A percentile compares a stretch with the other conserved stretches of the same genome.
Conservation (phyloP, 2,329 filamentous ascomycete species). For the Claviceps purpurea region DNA sequence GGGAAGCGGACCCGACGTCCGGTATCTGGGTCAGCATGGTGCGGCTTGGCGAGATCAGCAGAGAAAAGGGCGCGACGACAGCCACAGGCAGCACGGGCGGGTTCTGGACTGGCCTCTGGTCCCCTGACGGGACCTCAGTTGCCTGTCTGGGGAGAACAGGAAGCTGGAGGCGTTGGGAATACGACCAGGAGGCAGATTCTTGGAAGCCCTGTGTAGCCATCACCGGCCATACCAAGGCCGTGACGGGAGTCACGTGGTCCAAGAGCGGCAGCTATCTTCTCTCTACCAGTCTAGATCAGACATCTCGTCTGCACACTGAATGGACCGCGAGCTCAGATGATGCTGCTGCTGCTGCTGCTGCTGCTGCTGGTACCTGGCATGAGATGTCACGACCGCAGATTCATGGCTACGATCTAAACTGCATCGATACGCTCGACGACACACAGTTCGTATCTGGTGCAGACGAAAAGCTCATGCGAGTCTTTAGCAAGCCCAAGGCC, state of each 20-base stretch:
- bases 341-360: background rate
- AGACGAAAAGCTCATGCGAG: constrained; percentile 93
- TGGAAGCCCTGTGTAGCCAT: constrained; percentile 71
- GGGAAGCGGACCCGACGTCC: constrained; percentile 71
- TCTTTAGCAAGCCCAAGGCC: constrained; percentile 79
- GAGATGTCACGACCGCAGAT: constrained; percentile 94
- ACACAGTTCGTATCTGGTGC: constrained; percentile 84
- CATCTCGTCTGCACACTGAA: constrained; percentile 70
- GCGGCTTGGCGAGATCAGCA: constrained; percentile 82
- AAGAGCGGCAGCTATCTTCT: constrained; percentile 70
- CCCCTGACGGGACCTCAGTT: constrained; percentile 59
- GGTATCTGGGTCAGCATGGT: constrained; percentile 85
- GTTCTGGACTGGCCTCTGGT: constrained; percentile 94
- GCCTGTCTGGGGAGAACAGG: constrained; percentile 81
- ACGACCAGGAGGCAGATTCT: constrained; percentile 42
- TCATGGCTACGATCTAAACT: constrained; percentile 96
- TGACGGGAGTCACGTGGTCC: constrained; percentile 76
- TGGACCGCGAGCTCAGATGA: constrained; percentile 46
- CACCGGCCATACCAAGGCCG: constrained; percentile 70
- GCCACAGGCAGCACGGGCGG: constrained; percentile 92
- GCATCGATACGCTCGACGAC: constrained; percentile 61
- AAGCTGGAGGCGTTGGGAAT: constrained; percentile 80
- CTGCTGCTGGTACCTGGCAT: constrained; percentile 56
- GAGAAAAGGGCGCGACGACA: constrained; percentile 89
- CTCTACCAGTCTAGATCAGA: constrained; percentile 85